phyloP scores from a whole-genome alignment of 2,329 filamentous ascomycete genomes.

The Talaromyces rugulosus region DNA sequence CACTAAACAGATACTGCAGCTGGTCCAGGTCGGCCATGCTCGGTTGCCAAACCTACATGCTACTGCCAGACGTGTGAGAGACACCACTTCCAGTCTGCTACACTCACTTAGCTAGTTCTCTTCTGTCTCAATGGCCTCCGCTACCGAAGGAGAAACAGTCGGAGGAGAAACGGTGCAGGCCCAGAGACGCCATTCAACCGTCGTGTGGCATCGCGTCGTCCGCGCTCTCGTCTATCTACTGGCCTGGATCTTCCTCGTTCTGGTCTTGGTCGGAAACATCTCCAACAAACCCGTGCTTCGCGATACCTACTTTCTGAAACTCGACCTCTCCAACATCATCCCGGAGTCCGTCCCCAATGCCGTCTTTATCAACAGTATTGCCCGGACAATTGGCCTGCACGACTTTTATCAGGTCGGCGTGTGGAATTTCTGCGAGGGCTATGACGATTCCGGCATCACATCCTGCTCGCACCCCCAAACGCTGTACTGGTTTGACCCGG shows the following conservation, averaged over 20 bases:
- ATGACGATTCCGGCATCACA: slow-evolving; percentile 64
- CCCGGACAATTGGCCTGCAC: slow-evolving; percentile 78
- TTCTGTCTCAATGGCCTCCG: not conserved
- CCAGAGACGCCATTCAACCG: slow-evolving; percentile 21
- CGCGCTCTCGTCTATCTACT: slow-evolving; percentile 69
- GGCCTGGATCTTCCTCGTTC: slow-evolving; percentile 71
- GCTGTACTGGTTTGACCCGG: slow-evolving; percentile 89
- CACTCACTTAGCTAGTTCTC: not conserved
- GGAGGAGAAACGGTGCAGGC: not conserved
- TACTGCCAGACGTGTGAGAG: not conserved
- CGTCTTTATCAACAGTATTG: slow-evolving; percentile 78
- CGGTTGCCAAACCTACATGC: not conserved
- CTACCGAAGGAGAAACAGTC: not conserved
- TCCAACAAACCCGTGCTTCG: slow-evolving; percentile 58
- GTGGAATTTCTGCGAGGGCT: slow-evolving; percentile 91
- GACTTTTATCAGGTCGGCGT: slow-evolving; percentile 92
- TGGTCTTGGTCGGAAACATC: slow-evolving; percentile 76
- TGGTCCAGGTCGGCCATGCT: not conserved
- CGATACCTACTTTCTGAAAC: slow-evolving; percentile 76
- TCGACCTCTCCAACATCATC: slow-evolving; percentile 79
- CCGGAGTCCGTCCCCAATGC: slow-evolving; percentile 67
- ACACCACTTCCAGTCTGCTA: not conserved
- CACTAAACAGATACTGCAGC: not conserved
- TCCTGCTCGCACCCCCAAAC: slow-evolving; percentile 65
- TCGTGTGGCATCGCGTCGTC: slow-evolving; percentile 57